phyloP scores from a whole-genome alignment of 2,329 filamentous ascomycete genomes.

The Xylariales sp. region DNA sequence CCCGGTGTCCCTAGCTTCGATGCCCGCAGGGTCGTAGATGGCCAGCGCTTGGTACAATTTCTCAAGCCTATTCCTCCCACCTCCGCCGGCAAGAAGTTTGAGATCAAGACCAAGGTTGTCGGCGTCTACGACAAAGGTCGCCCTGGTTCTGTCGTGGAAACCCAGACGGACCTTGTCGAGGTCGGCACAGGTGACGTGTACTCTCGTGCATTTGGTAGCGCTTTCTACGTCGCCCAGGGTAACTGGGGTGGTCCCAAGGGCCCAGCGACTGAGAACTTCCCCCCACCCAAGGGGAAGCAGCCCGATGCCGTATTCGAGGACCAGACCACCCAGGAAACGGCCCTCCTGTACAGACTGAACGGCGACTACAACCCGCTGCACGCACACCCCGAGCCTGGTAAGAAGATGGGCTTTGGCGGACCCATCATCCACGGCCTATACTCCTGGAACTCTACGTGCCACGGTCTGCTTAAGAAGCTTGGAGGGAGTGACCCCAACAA shows the following conservation, averaged over 20 bases:
- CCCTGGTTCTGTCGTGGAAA: slow-evolving; percentile 76
- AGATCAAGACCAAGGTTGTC: slow-evolving; percentile 71
- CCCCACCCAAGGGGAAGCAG: slow-evolving; percentile 65
- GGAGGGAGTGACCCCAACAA: slow-evolving; percentile 76
- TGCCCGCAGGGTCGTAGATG: slow-evolving; percentile 70
- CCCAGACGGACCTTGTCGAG: slow-evolving; percentile 73
- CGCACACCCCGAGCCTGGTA: slow-evolving; percentile 77
- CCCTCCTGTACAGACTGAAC: slow-evolving; percentile 78
- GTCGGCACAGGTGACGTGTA: slow-evolving; percentile 66
- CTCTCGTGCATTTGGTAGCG: slow-evolving; percentile 61
- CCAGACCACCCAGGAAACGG: slow-evolving; percentile 68
- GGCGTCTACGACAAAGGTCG: slow-evolving; percentile 90
- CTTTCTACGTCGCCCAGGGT: slow-evolving; percentile 76
- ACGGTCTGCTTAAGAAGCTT: slow-evolving; percentile 67
- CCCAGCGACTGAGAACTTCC: slow-evolving; percentile 72
- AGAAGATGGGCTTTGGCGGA: slow-evolving; percentile 88
- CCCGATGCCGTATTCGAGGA: slow-evolving; percentile 68
- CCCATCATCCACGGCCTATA: slow-evolving; percentile 86
- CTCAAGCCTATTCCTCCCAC: slow-evolving; percentile 70
- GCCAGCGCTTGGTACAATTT: slow-evolving; percentile 76
- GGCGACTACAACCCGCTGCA: slow-evolving; percentile 95
- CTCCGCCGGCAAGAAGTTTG: slow-evolving; percentile 69
- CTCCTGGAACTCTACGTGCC: slow-evolving; percentile 77
- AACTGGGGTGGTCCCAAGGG: slow-evolving; percentile 89
- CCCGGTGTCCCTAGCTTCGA: slow-evolving; percentile 76